Conservation (phyloP, 1,284 basidiomycete species). For the Puccinia brachypodii region DNA sequence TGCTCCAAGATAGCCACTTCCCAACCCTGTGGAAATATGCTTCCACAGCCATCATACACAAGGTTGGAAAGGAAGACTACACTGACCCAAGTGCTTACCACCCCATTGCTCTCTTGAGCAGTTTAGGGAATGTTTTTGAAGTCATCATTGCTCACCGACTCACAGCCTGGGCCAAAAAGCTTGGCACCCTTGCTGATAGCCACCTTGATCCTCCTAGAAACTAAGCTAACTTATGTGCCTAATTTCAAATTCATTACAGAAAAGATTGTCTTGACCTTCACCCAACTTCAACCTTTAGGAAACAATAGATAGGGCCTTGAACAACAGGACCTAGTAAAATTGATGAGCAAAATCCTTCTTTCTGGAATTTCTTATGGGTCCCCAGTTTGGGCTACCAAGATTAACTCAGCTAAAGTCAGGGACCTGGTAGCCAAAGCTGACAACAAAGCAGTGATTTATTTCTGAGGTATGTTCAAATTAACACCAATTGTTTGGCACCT, state of each 20-base stretch:
- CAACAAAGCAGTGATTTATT: not conserved
- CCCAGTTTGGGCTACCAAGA: not conserved
- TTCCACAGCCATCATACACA: constrained; percentile 23
- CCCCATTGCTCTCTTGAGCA: constrained; percentile 10
- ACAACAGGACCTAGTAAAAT: not conserved
- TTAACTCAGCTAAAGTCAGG: not conserved
- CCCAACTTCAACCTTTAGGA: not conserved
- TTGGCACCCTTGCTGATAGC: not conserved
- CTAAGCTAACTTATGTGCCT: not conserved
- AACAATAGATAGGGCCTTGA: not conserved
- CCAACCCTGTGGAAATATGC: constrained; percentile 7
- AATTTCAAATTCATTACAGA: not conserved
- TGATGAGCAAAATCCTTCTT: not conserved
- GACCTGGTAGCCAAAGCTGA: not conserved
- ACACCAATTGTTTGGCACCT: not conserved
- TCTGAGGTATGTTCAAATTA: not conserved
- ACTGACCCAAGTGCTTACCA: constrained; percentile 2
- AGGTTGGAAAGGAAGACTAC: constrained; percentile 18
- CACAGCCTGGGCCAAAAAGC: not conserved
- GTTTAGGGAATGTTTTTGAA: constrained; percentile 8
- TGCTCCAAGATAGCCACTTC: not conserved
- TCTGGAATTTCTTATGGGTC: not conserved
- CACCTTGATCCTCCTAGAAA: not conserved
- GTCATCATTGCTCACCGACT: not conserved
- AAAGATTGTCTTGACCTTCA: not conserved